Base-by-base conservation (phyloP, 1,139 yeast species). In the Lodderomyces oxycetoniae region DNA sequence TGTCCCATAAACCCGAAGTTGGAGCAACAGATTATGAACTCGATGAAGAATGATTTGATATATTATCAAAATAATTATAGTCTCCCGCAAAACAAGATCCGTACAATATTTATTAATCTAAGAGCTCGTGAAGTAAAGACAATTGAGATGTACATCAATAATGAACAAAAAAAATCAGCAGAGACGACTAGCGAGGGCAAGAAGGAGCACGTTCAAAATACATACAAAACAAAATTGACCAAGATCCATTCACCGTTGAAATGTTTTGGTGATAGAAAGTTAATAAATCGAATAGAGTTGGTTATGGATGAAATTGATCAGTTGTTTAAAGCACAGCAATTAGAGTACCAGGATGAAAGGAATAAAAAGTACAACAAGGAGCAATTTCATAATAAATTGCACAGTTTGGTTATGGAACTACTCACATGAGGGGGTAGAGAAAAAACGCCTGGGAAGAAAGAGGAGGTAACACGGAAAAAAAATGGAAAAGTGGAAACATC, bases 41-140 rank as follows among this genome's bases (percentile, higher is more conserved):
- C 79, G 10, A 77, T 78, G 83, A 77, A 72, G 45, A 64, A 65
- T 39, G 84, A 77, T 47, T 50, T 77, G 36, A 50, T 63, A 19
- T 67, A 66, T 41, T 64, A 59, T 41, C 71, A 63, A 43, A 64
- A 60, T 38, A 62, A 61, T 42, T 61, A 62, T 36, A 55, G 54
- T 11, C 57, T 53, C 34, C 59, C 53, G 14, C 47, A 49, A 30
- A 60, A 67, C 3, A 49, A 53, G 9, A 56, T 71, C 6, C 47
- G 64, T 25, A 64, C 73, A 0, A 49, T 69, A 2, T 62, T 67
- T 35, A 52, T 77, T 3, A 72, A 78, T 36, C 55, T 77, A 31
- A 52, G 82, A 27, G 77, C 78, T 1, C 55, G 82, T 19, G 84
- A 77, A 43, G 71, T 77, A 32, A 74, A 74, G 46, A 62, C 71